Percentiles rank a stretch among this genome's conserved stretches.
Evolutionary conservation across 345 rosid genomes (phyloP).

Genomic region (Mercurialis annua): DNA sequence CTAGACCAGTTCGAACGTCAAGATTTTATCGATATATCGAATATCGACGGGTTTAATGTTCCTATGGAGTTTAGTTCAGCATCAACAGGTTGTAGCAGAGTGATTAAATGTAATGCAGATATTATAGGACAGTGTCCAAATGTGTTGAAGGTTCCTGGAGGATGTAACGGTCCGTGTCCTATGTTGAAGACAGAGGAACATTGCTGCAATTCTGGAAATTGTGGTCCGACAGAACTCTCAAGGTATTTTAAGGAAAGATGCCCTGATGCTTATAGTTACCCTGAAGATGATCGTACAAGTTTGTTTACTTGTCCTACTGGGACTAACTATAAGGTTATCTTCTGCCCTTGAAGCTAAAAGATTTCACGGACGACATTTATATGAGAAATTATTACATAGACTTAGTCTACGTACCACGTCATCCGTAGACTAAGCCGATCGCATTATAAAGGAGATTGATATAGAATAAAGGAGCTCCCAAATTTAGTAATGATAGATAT

Average conservation of each 20-base stretch:
- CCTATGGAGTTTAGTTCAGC: slow-evolving; percentile 37
- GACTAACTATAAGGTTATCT: slow-evolving; percentile 32
- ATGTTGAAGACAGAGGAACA: slow-evolving; percentile 37
- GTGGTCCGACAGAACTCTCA: slow-evolving; percentile 42
- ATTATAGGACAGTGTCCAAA: slow-evolving; percentile 39
- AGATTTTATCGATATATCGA: slow-evolving; percentile 38
- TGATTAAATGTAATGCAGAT: slow-evolving; percentile 32
- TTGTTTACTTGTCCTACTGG: slow-evolving; percentile 31
- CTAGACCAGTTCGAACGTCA: slow-evolving; percentile 13
- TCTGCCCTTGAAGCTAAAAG: slow-evolving; percentile 35
- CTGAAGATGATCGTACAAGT: slow-evolving; percentile 43
- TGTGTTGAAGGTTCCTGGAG: slow-evolving; percentile 34
- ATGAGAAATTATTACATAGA: no score
- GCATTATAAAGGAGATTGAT: no score
- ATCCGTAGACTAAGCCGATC: no score
- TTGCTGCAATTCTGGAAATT: slow-evolving; percentile 43
- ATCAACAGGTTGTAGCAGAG: slow-evolving; percentile 19
- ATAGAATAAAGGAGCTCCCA: no score
- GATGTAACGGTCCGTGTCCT: slow-evolving; percentile 45
- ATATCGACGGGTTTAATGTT: slow-evolving; percentile 39
- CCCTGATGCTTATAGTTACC: slow-evolving; percentile 59
- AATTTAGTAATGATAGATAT: no score
- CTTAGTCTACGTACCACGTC: no score
- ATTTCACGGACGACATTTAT: no score
- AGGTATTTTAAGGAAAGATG: slow-evolving; percentile 46